These are phyloP conservation scores for Ceratobasidium sp. DNA, from an alignment of 1,284 basidiomycete species.

Conservation along the genomic window DNA sequence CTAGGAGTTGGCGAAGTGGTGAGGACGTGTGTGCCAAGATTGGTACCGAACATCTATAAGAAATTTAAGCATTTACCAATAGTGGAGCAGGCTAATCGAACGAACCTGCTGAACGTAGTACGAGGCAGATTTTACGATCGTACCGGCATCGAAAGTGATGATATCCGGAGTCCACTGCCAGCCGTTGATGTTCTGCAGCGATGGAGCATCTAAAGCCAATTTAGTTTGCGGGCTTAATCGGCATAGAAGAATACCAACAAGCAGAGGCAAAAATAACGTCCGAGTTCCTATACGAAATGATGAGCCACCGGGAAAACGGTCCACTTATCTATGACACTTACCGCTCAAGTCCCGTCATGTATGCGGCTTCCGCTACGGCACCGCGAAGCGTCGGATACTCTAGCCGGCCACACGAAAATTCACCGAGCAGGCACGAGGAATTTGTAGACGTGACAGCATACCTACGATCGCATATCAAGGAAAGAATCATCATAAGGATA, in stretches of 20 bases:
- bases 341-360: constrained; percentile 57
- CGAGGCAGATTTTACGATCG: constrained; percentile 54
- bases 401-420: constrained; percentile 52
- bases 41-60: constrained; percentile 54
- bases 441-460: constrained; percentile 54
- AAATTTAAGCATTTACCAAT: background rate
- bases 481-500: background rate
- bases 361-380: constrained; percentile 56
- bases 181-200: constrained; percentile 54
- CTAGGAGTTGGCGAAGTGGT: constrained; percentile 52
- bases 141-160: constrained; percentile 55
- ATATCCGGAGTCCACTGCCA: constrained; percentile 60
- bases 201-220: constrained; percentile 47
- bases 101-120: constrained; percentile 56
- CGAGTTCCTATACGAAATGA: constrained; percentile 50
- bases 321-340: background rate
- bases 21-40: constrained; percentile 55
- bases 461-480: background rate
- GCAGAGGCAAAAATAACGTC: constrained; percentile 57
- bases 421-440: constrained; percentile 44
- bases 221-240: background rate
- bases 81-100: background rate
- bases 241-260: constrained; percentile 45
- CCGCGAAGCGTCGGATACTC: constrained; percentile 55
- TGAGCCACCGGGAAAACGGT: background rate